phyloP scores from a whole-genome alignment of 1,284 basidiomycete genomes.

The Pascua guehoae region DNA sequence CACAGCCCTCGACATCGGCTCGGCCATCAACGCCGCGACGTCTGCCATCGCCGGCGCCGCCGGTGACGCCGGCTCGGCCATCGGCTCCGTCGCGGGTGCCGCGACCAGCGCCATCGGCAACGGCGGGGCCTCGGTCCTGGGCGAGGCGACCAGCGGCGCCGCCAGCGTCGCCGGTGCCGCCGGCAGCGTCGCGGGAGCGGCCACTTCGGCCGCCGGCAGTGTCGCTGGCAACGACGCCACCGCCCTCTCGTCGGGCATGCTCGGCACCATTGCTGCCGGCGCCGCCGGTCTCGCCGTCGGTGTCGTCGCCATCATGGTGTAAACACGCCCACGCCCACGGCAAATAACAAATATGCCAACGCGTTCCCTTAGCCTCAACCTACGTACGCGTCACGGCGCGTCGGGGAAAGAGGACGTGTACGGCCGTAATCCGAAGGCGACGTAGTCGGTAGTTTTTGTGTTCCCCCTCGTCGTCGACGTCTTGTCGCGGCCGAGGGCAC shows the following conservation, averaged over 20 bases:
- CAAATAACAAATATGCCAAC: not conserved
- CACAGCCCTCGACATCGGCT: conserved; percentile 5
- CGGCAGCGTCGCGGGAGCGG: conserved; percentile 5
- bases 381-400: not conserved
- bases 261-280: conserved; percentile 5
- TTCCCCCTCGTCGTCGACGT: not conserved
- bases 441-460: not conserved
- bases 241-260: conserved; percentile 6
- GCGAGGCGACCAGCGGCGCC: not conserved
- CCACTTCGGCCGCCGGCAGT: conserved; percentile 13
- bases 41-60: conserved; percentile 1
- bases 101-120: not conserved
- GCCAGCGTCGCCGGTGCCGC: conserved; percentile 6
- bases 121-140: conserved; percentile 6
- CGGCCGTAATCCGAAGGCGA: not conserved
- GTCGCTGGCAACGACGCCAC: conserved; percentile 4
- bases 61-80: conserved; percentile 1
- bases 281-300: conserved; percentile 13
- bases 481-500: not conserved
- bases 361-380: not conserved
- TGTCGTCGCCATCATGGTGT: conserved; percentile 9
- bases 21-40: conserved; percentile 4
- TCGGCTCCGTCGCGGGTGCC: conserved; percentile 1
- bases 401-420: not conserved
- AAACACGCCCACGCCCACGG: not conserved